A percentile compares a stretch with the other conserved stretches of the same genome.
Conservation (phyloP, 306 rosid species). For the Trifolium pratense region DNA sequence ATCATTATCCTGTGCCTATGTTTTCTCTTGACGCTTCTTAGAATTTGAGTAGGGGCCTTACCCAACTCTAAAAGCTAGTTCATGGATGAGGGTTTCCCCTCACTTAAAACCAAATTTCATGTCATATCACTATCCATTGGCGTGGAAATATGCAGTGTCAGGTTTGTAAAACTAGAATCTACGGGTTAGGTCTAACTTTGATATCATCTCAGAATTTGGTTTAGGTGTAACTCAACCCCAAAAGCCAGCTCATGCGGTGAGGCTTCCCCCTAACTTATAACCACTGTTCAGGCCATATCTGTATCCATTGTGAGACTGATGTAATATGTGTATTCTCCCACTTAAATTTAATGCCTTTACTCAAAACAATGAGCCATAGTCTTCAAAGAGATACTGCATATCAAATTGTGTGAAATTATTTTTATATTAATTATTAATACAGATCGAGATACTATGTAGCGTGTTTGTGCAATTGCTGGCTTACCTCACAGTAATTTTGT, state of each 20-base stretch:
- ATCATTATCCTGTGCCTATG: not conserved
- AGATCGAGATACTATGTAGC: conserved; percentile 1
- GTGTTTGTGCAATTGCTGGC: conserved; percentile 13
- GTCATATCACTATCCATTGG: not conserved
- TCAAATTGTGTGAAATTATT: conserved; percentile 24
- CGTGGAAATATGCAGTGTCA: too few relatives aligned
- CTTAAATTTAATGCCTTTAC: conserved; percentile 6
- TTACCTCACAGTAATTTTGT: conserved; percentile 14
- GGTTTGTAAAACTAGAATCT: not conserved
- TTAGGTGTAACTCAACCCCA: not conserved
- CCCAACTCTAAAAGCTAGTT: not conserved
- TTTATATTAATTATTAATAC: not conserved
- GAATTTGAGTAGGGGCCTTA: not conserved
- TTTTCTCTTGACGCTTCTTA: conserved; percentile 25
- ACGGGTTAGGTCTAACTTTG: not conserved
- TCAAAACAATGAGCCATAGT: conserved; percentile 1
- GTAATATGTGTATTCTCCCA: conserved; percentile 15
- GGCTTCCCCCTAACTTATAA: not conserved
- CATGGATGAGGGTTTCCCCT: not conserved
- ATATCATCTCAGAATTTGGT: not conserved
- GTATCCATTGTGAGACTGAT: not conserved
- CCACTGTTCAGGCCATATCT: not conserved
- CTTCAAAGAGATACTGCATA: conserved; percentile 20
- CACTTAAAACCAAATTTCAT: not conserved
- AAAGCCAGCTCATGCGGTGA: conserved; percentile 4